phyloP scores from a whole-genome alignment of 2,329 filamentous ascomycete genomes.

The Coniochaeta sp. region DNA sequence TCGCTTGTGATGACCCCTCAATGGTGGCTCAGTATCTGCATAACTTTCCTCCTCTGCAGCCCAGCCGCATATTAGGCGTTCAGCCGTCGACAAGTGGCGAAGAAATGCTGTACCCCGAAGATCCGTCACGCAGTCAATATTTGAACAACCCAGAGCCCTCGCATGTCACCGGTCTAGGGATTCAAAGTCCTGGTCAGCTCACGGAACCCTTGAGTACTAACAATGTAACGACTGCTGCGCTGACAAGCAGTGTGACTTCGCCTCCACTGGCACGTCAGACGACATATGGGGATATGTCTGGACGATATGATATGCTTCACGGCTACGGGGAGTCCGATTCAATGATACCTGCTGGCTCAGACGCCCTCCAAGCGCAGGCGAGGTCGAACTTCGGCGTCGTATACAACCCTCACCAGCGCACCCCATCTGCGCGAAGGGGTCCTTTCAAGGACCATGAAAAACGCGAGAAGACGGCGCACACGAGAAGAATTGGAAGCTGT shows the following conservation, averaged over 20 bases:
- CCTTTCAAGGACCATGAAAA: conserved; percentile 46
- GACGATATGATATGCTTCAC: conserved; percentile 8
- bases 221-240: conserved; percentile 5
- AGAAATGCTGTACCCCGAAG: conserved; percentile 30
- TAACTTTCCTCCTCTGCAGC: conserved; percentile 28
- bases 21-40: conserved; percentile 21
- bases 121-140: conserved; percentile 17
- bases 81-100: conserved; percentile 24
- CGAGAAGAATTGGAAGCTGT: conserved; percentile 50
- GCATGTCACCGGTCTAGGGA: conserved; percentile 3
- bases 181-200: conserved; percentile 5
- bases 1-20: conserved; percentile 19
- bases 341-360: conserved; percentile 6
- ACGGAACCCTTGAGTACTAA: conserved; percentile 3
- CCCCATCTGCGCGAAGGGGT: conserved; percentile 34
- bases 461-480: conserved; percentile 47
- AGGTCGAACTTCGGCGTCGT: conserved; percentile 22
- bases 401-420: conserved; percentile 22
- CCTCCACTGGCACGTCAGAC: conserved; percentile 6
- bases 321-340: conserved; percentile 6
- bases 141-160: background rate
- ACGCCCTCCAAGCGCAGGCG: conserved; percentile 6
- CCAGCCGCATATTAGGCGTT: conserved; percentile 14
- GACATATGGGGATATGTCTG: conserved; percentile 2
- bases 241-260: conserved; percentile 2